phyloP scores from a whole-genome alignment of 2,329 filamentous ascomycete genomes.

The Alternaria hordeiaustralica region DNA sequence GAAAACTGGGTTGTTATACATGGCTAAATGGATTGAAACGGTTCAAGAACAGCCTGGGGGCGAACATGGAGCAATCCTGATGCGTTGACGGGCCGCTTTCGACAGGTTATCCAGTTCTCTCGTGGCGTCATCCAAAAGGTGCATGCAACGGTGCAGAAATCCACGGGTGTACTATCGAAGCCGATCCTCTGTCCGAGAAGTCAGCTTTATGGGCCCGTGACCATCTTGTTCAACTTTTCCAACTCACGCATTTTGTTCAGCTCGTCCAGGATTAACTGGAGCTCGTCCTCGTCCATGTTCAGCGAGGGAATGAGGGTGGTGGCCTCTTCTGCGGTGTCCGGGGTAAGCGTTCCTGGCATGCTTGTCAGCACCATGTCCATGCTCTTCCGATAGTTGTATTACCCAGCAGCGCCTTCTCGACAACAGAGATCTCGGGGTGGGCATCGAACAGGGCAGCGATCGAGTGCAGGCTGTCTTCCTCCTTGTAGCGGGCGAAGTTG shows the following conservation, averaged over 20 bases:
- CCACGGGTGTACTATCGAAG: slow-evolving; percentile 22
- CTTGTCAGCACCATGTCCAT: slow-evolving; percentile 15
- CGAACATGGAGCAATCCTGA: background rate
- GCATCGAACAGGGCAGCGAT: slow-evolving; percentile 85
- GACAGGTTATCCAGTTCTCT: background rate
- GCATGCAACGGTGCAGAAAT: background rate
- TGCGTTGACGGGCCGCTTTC: background rate
- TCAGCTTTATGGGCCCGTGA: slow-evolving; percentile 17
- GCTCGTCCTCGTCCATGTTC: slow-evolving; percentile 88
- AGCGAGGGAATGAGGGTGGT: slow-evolving; percentile 93
- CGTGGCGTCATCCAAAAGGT: background rate
- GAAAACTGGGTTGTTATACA: too few relatives aligned
- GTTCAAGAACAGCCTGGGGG: background rate
- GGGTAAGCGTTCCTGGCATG: slow-evolving; percentile 80
- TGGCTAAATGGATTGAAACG: background rate
- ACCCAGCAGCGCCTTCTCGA: slow-evolving; percentile 91
- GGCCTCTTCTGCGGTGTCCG: slow-evolving; percentile 91
- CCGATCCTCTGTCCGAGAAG: slow-evolving; percentile 34
- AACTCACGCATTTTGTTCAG: slow-evolving; percentile 75
- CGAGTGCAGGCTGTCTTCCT: slow-evolving; percentile 92
- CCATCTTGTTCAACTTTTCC: slow-evolving; percentile 1
- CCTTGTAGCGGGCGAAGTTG: slow-evolving; percentile 93
- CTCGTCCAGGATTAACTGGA: slow-evolving; percentile 88
- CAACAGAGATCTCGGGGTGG: slow-evolving; percentile 82
- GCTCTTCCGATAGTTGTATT: slow-evolving; percentile 31